A percentile compares a stretch with the other conserved stretches of the same genome.
Evolutionary conservation across 305 asterid genomes (phyloP).

Genomic region (Striga hermonthica): DNA sequence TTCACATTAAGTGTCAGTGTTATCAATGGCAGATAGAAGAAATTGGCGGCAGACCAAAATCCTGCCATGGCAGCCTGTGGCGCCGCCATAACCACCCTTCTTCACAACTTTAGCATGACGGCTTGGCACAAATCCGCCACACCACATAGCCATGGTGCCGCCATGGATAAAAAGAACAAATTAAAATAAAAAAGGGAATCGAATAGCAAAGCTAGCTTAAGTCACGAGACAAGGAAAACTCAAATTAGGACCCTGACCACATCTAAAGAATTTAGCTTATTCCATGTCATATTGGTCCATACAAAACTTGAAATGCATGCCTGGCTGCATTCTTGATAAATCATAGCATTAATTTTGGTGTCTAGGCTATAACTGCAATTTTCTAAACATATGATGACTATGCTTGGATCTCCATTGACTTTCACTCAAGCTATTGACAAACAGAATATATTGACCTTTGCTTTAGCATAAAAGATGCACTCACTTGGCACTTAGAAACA

Average conservation of each 20-base stretch:
- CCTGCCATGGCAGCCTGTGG: too few relatives aligned
- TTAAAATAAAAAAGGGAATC: background rate
- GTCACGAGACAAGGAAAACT: background rate
- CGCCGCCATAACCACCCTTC: too few relatives aligned
- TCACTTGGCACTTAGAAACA: background rate
- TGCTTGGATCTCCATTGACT: background rate
- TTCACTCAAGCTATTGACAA: background rate
- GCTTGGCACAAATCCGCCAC: background rate
- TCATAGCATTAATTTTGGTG: background rate
- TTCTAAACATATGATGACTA: background rate
- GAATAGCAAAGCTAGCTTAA: background rate
- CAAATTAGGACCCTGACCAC: background rate
- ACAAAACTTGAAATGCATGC: background rate
- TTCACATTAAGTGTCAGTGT: too few relatives aligned
- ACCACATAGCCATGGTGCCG: too few relatives aligned
- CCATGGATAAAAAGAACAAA: background rate
- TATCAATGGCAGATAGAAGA: too few relatives aligned
- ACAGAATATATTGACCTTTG: background rate
- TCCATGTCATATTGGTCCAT: constrained; percentile 5
- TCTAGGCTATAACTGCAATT: background rate
- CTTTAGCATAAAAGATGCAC: background rate
- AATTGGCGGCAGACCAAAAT: too few relatives aligned
- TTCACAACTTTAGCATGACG: background rate
- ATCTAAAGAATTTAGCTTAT: constrained; percentile 14
- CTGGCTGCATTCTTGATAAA: background rate